Evolutionary conservation across 148 eudicot genomes (phyloP).

Genomic region (Cornus florida): DNA sequence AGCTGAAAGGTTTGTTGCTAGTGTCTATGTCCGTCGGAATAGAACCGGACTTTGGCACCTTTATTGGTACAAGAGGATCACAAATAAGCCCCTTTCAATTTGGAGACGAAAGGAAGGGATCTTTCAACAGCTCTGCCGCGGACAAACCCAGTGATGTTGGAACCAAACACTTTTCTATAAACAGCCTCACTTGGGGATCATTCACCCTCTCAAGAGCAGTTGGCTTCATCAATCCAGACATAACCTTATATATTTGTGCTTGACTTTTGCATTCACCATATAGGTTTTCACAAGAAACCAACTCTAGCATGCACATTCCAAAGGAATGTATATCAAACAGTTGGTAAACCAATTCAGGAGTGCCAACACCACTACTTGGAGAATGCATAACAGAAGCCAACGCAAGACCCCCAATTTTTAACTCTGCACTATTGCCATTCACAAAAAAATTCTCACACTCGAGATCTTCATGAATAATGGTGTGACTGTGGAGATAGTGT

Average conservation of each 20-base stretch:
- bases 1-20: constrained; percentile 9
- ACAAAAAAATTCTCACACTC: constrained; percentile 41
- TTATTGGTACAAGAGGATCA: constrained; percentile 13
- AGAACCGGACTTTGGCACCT: constrained; percentile 16
- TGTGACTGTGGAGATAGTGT: constrained; percentile 32
- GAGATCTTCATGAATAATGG: constrained; percentile 35
- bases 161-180: background rate
- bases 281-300: constrained; percentile 13
- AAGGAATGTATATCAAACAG: constrained; percentile 32
- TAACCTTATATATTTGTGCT: constrained; percentile 29
- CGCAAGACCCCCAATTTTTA: constrained; percentile 37
- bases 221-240: constrained; percentile 29
- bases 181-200: constrained; percentile 33
- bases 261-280: constrained; percentile 27
- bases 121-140: constrained; percentile 41
- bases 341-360: constrained; percentile 28
- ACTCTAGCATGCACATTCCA: constrained; percentile 31
- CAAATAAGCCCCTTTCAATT: background rate
- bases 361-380: constrained; percentile 19
- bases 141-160: constrained; percentile 30
- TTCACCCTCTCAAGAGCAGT: constrained; percentile 30
- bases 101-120: constrained; percentile 47
- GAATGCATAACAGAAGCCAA: constrained; percentile 27
- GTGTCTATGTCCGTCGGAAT: constrained; percentile 33
- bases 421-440: constrained; percentile 32